Conservation (phyloP, 176 grass and related monocot species). For the Oryza meyeriana region DNA sequence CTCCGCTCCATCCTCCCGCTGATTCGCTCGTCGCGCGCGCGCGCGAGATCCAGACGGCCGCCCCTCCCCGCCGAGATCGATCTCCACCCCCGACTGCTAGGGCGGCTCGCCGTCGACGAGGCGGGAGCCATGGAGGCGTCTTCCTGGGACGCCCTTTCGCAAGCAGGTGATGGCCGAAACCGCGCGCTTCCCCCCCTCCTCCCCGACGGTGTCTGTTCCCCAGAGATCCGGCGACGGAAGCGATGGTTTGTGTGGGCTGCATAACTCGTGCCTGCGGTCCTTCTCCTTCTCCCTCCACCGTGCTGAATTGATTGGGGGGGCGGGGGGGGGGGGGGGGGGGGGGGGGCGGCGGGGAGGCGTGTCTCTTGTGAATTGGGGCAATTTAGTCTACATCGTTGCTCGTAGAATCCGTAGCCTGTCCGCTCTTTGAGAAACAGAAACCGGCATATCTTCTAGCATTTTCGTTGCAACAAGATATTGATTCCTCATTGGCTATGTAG, state of each 20-base stretch:
- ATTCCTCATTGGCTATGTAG: not conserved
- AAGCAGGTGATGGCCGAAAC: constrained; percentile 61
- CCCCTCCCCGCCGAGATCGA: constrained; percentile 16
- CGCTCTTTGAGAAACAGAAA: not conserved
- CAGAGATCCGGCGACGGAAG: constrained; percentile 10
- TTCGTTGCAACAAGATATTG: not conserved
- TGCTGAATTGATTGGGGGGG: constrained; percentile 13
- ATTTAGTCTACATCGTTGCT: not conserved
- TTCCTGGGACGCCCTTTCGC: constrained; percentile 98
- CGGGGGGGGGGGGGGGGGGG: too few relatives aligned
- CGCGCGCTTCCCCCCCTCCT: not conserved
- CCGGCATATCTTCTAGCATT: not conserved
- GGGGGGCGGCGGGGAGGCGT: too few relatives aligned
- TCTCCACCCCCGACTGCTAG: not conserved
- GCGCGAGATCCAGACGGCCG: constrained; percentile 40
- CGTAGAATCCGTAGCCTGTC: not conserved
- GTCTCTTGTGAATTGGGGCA: not conserved
- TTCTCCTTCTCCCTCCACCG: too few relatives aligned
- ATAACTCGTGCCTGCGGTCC: not conserved
- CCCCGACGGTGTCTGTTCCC: not conserved
- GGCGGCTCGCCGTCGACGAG: constrained; percentile 10
- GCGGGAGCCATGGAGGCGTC: constrained; percentile 71
- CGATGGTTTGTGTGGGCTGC: not conserved
- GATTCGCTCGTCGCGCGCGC: constrained; percentile 33
- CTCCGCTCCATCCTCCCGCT: constrained; percentile 4